These are phyloP conservation scores for Eremomyces bilateralis DNA, from an alignment of 495 filamentous ascomycete genomes.

Conservation along the genomic window DNA sequence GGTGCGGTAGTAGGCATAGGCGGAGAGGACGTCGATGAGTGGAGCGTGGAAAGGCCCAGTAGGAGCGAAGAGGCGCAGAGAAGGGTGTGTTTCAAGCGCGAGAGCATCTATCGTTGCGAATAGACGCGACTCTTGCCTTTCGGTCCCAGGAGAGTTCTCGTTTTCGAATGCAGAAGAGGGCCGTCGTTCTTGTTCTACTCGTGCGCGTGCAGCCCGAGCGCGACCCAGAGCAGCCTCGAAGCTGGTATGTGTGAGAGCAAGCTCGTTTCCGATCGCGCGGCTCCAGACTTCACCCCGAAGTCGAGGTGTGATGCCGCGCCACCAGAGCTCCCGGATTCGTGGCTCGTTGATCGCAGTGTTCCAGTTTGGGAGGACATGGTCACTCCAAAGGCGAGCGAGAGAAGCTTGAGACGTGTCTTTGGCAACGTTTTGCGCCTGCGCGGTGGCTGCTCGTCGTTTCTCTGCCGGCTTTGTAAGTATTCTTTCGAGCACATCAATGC, in stretches of 20 bases:
- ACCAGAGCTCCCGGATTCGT: slow-evolving; percentile 76
- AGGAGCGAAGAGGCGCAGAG: not conserved
- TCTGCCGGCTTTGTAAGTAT: slow-evolving; percentile 13
- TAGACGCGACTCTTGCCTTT: not conserved
- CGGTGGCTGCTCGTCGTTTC: slow-evolving; percentile 26
- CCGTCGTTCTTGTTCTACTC: too few relatives aligned
- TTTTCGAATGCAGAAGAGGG: too few relatives aligned
- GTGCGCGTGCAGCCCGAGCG: too few relatives aligned
- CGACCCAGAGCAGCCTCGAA: slow-evolving; percentile 61
- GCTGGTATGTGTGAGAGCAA: slow-evolving; percentile 51
- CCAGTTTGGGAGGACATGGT: slow-evolving; percentile 75
- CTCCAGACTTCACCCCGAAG: slow-evolving; percentile 71
- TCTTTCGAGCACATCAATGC: not conserved
- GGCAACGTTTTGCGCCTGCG: slow-evolving; percentile 27
- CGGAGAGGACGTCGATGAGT: slow-evolving; percentile 61
- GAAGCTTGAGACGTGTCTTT: slow-evolving; percentile 45
- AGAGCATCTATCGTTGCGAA: slow-evolving; percentile 18
- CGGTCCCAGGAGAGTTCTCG: too few relatives aligned
- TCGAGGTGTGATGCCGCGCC: slow-evolving; percentile 67
- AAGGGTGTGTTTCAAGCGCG: slow-evolving; percentile 6
- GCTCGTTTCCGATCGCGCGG: slow-evolving; percentile 72
- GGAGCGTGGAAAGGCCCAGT: slow-evolving; percentile 47
- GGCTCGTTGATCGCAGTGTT: slow-evolving; percentile 48
- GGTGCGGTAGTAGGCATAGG: slow-evolving; percentile 81
- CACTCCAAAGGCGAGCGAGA: slow-evolving; percentile 62